Percentiles rank a stretch among this genome's conserved stretches.
These are phyloP conservation scores for Teratosphaeria pseudoeucalypti DNA, from an alignment of 2,329 filamentous ascomycete species.

Conservation along the genomic window DNA sequence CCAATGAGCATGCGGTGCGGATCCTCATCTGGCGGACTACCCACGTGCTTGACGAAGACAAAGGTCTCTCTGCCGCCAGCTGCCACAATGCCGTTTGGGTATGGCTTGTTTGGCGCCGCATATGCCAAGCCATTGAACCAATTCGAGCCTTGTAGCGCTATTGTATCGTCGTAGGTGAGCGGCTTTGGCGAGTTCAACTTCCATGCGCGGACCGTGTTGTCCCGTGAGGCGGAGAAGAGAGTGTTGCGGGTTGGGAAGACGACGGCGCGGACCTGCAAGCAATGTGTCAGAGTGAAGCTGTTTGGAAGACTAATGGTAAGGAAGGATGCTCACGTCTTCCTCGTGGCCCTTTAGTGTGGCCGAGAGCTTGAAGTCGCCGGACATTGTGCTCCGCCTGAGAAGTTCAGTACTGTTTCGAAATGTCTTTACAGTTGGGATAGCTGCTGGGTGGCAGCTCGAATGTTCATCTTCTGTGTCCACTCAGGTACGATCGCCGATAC, in stretches of 20 bases:
- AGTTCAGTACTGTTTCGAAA: not conserved
- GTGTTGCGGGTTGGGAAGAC: constrained; percentile 62
- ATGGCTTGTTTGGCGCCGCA: constrained; percentile 55
- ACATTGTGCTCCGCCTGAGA: not conserved
- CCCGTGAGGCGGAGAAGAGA: constrained; percentile 78
- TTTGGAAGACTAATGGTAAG: not conserved
- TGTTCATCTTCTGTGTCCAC: not conserved
- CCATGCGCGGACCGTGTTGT: constrained; percentile 85
- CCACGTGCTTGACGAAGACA: constrained; percentile 75
- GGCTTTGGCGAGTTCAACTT: constrained; percentile 55
- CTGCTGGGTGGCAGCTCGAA: not conserved
- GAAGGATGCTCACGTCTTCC: constrained; percentile 62
- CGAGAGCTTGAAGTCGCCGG: constrained; percentile 74
- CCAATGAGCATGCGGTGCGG: constrained; percentile 79
- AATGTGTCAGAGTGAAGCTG: constrained; percentile 1
- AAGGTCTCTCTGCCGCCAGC: constrained; percentile 87
- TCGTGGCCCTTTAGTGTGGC: constrained; percentile 82
- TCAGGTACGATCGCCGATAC: not conserved
- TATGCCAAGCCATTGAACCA: constrained; percentile 84
- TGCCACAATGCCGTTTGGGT: constrained; percentile 69
- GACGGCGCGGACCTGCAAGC: constrained; percentile 69
- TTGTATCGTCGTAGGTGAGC: constrained; percentile 63
- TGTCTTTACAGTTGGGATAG: not conserved
- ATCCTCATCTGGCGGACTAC: constrained; percentile 57
- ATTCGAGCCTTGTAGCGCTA: constrained; percentile 67